These are phyloP conservation scores for Ophidiomyces ophidiicola DNA, from an alignment of 2,329 filamentous ascomycete genomes.

Conservation along the genomic window DNA sequence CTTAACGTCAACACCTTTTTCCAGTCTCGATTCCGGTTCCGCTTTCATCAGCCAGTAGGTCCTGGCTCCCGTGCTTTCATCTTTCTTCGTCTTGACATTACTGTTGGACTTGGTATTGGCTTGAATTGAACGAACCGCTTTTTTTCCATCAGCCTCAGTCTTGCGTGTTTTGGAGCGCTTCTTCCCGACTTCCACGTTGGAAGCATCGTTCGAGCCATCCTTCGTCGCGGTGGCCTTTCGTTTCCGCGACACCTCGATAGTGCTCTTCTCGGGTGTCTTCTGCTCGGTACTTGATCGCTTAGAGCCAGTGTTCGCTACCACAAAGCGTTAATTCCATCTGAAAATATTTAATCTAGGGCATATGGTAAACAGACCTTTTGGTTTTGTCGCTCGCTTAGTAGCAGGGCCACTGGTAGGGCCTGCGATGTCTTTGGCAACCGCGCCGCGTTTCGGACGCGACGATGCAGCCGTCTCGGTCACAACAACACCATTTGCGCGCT, in stretches of 20 bases:
- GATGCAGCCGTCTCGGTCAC: slow-evolving; percentile 13
- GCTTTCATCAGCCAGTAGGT: slow-evolving; percentile 76
- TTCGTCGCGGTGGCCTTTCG: no score
- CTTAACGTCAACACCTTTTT: slow-evolving; percentile 76
- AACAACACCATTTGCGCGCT: background rate
- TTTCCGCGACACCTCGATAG: no score
- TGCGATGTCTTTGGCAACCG: background rate
- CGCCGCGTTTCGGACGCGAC: slow-evolving; percentile 11
- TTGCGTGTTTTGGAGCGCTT: no score
- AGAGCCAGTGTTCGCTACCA: background rate
- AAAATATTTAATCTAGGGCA: background rate
- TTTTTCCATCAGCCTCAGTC: no score
- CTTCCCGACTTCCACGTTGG: no score
- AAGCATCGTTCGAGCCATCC: no score
- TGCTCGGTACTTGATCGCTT: background rate
- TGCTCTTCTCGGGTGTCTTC: no score
- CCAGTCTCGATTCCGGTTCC: slow-evolving; percentile 73
- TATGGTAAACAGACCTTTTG: slow-evolving; percentile 3
- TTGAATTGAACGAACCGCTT: no score
- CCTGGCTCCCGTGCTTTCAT: slow-evolving; percentile 16
- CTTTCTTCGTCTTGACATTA: no score
- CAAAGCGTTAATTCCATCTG: background rate
- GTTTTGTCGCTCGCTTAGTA: slow-evolving; percentile 3
- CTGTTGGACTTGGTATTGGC: background rate
- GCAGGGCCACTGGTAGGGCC: background rate